These are phyloP conservation scores for Rhodomyrtus psidioides DNA, from an alignment of 441 rosid species.

Conservation along the genomic window DNA sequence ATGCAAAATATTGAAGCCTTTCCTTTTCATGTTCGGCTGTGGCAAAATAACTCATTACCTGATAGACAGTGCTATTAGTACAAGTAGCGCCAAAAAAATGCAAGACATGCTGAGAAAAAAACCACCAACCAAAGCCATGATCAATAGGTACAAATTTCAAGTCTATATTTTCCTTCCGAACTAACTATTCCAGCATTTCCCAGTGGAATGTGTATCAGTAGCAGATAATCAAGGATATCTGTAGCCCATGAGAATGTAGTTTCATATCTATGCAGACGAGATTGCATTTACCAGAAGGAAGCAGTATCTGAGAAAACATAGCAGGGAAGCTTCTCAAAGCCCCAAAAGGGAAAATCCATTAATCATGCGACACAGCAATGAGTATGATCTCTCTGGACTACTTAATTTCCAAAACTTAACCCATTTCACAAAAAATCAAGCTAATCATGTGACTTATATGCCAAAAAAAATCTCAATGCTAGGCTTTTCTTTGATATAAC, in stretches of 20 bases:
- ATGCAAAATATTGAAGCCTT: constrained; percentile 78
- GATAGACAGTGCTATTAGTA: constrained; percentile 2
- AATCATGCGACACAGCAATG: neutral
- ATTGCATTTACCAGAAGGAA: neutral
- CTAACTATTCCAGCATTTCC: neutral
- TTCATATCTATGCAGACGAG: neutral
- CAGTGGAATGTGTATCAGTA: neutral
- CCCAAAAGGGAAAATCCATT: neutral
- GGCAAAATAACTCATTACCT: constrained; percentile 91
- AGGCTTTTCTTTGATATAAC: neutral
- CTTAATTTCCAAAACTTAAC: neutral
- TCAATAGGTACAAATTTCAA: neutral
- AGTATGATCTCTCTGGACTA: neutral
- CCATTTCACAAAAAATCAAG: neutral
- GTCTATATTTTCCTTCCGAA: neutral
- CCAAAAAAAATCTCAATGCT: neutral
- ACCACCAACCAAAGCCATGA: neutral
- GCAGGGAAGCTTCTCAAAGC: neutral
- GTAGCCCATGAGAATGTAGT: neutral
- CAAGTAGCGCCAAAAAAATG: neutral
- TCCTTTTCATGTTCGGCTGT: constrained; percentile 78
- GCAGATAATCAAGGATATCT: neutral
- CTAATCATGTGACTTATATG: neutral
- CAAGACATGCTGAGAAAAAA: neutral
- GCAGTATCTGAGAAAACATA: neutral